Evolutionary conservation across 2,329 filamentous ascomycete genomes (phyloP), one percentile per base, ranked within the genome.

Genomic region (Fusarium napiforme): DNA sequence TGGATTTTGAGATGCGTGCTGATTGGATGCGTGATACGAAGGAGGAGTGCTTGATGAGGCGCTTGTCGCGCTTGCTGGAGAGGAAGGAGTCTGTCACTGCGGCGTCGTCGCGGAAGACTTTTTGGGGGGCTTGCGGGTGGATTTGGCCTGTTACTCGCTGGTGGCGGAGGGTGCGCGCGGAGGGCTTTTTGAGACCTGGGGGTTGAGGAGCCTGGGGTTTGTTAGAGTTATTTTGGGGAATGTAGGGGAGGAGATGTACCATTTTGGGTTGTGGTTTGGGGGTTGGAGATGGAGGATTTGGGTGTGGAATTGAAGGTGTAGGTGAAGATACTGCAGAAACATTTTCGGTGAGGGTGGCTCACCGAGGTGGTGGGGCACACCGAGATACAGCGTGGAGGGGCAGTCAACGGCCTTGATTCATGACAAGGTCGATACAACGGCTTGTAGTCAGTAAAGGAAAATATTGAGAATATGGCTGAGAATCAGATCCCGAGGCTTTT

Each of bases 41-140:
- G 19, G 91, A 84, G 1, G 93, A 92, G 85, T 94, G 94, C 80
- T 95, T 95, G 77, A 97, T 93, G 39, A 87, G 85, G 30, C 92
- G 93, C 85, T 96, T 97, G 85, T 97, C 93, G 79, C 89, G 91
- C 83, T 98, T 98, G 72, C 88, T 91, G 61, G 90, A 88, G 69
- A 90, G 85, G 82, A 96, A 95, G 68, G 81, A 72, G 79, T 90
- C 87, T 50, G 85, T 82, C 19, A 87, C 85, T 53, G 83, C 79
- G 74, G 88, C 86, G 75, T 87, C 83, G 55, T 84, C 79, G 59
- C 87, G 88, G 80, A 87, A 86, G 18, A 85, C 84, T 77, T 86
- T 87, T 79, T 85, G 83, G 57, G 88, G 86, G 28, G 86, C 81
- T 69, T 87, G 84, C 16, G 85, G 85, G 79, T 87, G 84, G 75